Evolutionary conservation across 257 asterid species (phyloP).

Genomic region (Przewalskia tangutica): DNA sequence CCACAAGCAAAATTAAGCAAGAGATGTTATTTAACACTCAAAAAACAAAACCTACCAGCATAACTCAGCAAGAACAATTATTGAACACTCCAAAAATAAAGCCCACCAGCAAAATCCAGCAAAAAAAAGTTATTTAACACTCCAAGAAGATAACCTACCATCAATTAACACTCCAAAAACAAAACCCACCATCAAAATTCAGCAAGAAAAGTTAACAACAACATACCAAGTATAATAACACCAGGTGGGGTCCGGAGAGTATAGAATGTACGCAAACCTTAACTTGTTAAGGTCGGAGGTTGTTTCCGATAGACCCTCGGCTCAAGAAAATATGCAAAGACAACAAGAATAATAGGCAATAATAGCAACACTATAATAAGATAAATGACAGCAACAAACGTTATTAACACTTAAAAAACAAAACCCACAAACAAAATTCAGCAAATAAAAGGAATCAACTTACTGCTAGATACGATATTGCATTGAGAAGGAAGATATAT

Average conservation of each 20-base stretch:
- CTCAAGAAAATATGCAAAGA: no score
- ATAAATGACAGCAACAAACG: not conserved
- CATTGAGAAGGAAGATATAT: conserved; percentile 76
- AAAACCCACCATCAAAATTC: not conserved
- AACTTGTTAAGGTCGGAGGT: no score
- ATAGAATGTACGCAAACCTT: no score
- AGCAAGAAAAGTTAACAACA: not conserved
- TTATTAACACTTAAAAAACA: not conserved
- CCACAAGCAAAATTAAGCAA: not conserved
- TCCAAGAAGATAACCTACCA: not conserved
- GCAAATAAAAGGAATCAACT: conserved; percentile 15
- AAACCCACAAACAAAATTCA: not conserved
- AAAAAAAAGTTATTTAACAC: not conserved
- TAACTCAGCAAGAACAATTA: no score
- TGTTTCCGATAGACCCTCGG: no score
- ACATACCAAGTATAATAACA: no score
- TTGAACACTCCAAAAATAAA: not conserved
- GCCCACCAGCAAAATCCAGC: no score
- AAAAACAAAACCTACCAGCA: no score
- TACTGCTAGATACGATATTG: conserved; percentile 80
- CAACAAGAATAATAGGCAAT: no score
- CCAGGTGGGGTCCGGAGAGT: no score
- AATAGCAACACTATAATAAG: no score
- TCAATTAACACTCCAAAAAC: not conserved
- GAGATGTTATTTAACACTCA: no score